phyloP scores from a whole-genome alignment of 768 basidiomycete genomes.

The Boletus tomentosulus region DNA sequence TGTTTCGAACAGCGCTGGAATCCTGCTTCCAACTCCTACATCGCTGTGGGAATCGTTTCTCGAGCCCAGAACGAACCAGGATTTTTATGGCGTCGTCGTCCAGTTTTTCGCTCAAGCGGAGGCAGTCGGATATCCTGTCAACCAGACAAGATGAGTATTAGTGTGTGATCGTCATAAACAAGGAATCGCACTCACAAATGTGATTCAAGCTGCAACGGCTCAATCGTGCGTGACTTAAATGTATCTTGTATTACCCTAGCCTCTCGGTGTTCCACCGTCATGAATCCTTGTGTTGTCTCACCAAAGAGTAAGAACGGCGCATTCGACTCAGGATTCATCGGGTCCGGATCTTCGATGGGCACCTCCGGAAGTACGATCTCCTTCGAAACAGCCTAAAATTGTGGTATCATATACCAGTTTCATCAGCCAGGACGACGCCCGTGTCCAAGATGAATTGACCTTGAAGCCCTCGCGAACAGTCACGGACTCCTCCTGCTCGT shows the following conservation, averaged over 20 bases:
- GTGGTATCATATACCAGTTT: background rate
- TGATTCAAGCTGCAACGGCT: conserved; percentile 10
- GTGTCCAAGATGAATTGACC: conserved; percentile 25
- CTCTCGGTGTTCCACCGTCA: conserved; percentile 30
- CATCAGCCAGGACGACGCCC: background rate
- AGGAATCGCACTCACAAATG: conserved; percentile 16
- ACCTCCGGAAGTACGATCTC: conserved; percentile 9
- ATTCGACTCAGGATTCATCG: conserved; percentile 5
- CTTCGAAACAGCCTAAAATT: conserved; percentile 9
- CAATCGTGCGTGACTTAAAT: background rate
- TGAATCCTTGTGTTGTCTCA: conserved; percentile 39
- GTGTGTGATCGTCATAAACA: background rate
- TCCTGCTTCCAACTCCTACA: conserved; percentile 25
- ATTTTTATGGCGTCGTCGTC: conserved; percentile 24
- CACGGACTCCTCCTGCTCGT: conserved; percentile 52
- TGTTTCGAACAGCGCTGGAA: background rate
- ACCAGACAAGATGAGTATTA: background rate
- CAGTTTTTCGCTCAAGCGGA: conserved; percentile 23
- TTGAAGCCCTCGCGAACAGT: conserved; percentile 41
- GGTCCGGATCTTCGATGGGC: conserved; percentile 2
- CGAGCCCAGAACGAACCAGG: conserved; percentile 28
- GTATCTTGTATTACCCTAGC: background rate
- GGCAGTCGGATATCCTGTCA: conserved; percentile 18
- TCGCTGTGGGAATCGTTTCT: conserved; percentile 19
- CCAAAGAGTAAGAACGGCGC: conserved; percentile 34